Base-by-base conservation (phyloP, 2,329 filamentous ascomycete genomes). In the Penicillium sp. region DNA sequence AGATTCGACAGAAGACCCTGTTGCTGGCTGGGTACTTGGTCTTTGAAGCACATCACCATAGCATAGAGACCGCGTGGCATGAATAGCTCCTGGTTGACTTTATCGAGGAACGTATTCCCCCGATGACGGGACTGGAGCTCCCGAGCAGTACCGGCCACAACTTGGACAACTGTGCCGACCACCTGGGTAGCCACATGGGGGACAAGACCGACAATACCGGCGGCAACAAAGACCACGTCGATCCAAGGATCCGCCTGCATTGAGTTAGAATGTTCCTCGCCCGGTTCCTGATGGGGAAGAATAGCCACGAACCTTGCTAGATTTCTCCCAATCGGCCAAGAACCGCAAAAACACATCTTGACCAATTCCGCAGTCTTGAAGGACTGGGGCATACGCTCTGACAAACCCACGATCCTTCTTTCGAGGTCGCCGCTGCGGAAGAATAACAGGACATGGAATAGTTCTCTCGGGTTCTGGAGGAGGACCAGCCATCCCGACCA, bases 61-160 rank as follows among this genome's bases (percentile, higher is more conserved):
- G 62, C 63, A 33, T 56, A 66, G 7, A 69, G 53, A 1, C 67
- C 68, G 4, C 65, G 65, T 7, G 67, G 68, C 62, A 67, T 67
- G 28, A 70, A 66, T 1, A 70, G 51, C 24, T 65, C 56, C 38
- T 60, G 52, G 31, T 70, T 70, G n/a, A 63, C 62, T 6, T 51
- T 54, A 53, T 68, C 65, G 6, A 70, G 59, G 34, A 64, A 70
- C 3, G 49, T 60, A 47, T 65, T 67, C 23, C 51, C 49, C 29
- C 67, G 60, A 42, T 50, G 52, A 8, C 66, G 64, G 15, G 54
- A 53, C 53, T 69, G 66, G 15, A 69, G 54, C 66, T 66, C 39
- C 45, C 42, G 57, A 5, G 65, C 65, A 0, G 62, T 61, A 2
- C 64, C 61, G 0, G 64, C 64, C 3, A 59, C 59, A 3, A 66